phyloP scores from a whole-genome alignment of 208 protist species.

The Cochliopodium minus region DNA sequence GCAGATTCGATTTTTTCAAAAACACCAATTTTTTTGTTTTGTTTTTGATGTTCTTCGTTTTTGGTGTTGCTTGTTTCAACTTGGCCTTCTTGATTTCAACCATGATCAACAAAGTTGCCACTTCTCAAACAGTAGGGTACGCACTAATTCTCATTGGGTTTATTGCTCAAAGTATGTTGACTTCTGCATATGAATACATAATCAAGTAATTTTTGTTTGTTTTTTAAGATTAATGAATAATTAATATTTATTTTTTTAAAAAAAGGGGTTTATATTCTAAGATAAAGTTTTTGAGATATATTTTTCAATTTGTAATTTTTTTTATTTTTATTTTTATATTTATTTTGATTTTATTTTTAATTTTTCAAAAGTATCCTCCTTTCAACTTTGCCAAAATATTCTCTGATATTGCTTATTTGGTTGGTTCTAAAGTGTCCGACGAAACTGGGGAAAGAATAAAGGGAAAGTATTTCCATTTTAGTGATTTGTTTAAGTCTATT shows the following conservation, averaged over 20 bases:
- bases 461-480: too few relatives aligned
- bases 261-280: too few relatives aligned
- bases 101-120: constrained; percentile 18
- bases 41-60: constrained; percentile 26
- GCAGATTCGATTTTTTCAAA: constrained; percentile 8
- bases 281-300: too few relatives aligned
- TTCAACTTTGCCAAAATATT: constrained; percentile 9
- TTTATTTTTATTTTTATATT: neutral
- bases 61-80: constrained; percentile 18
- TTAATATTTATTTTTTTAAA: too few relatives aligned
- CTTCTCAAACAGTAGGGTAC: constrained; percentile 5
- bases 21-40: constrained; percentile 11
- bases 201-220: too few relatives aligned
- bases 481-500: neutral
- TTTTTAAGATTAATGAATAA: too few relatives aligned
- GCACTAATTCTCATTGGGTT: constrained; percentile 27
- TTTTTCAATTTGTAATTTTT: neutral
- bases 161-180: too few relatives aligned
- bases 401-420: neutral
- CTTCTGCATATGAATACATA: too few relatives aligned
- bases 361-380: neutral
- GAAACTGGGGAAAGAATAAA: neutral
- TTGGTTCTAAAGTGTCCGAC: too few relatives aligned
- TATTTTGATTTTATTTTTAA: neutral
- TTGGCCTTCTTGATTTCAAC: constrained; percentile 19